These are phyloP conservation scores for Cystobasidium pallidum DNA, from an alignment of 1,284 basidiomycete genomes.

Conservation along the genomic window DNA sequence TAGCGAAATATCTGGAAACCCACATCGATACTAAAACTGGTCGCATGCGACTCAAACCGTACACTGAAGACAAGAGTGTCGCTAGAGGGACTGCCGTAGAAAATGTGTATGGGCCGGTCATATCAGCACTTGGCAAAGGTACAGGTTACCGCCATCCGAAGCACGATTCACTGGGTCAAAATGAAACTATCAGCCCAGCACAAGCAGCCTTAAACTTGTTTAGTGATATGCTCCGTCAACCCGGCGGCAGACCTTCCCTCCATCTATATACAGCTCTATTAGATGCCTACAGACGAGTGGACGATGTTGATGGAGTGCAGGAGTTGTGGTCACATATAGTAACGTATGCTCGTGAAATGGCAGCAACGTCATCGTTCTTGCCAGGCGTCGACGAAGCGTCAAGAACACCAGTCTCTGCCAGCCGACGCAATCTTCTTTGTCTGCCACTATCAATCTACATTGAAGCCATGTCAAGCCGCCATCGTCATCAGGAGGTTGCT, in stretches of 20 bases:
- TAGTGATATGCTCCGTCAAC: constrained; percentile 62
- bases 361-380: not conserved
- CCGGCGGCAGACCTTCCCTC: constrained; percentile 65
- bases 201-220: constrained; percentile 67
- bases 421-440: constrained; percentile 66
- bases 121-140: constrained; percentile 15
- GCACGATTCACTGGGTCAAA: constrained; percentile 16
- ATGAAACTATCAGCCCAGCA: constrained; percentile 49
- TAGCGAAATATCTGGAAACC: constrained; percentile 4
- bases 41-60: not conserved
- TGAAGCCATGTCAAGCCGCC: constrained; percentile 70
- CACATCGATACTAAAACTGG: constrained; percentile 6
- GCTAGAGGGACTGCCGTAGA: constrained; percentile 51
- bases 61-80: constrained; percentile 47
- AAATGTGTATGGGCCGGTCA: constrained; percentile 45
- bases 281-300: constrained; percentile 70
- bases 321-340: constrained; percentile 73
- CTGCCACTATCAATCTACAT: constrained; percentile 83
- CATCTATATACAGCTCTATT: constrained; percentile 70
- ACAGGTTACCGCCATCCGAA: constrained; percentile 26
- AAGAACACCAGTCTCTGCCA: constrained; percentile 43
- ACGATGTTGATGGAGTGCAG: constrained; percentile 65
- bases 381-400: not conserved
- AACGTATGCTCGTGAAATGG: constrained; percentile 60
- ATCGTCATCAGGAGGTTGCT: constrained; percentile 68